phyloP scores from a whole-genome alignment of 2,329 filamentous ascomycete genomes.

The Talaromyces amestolkiae region DNA sequence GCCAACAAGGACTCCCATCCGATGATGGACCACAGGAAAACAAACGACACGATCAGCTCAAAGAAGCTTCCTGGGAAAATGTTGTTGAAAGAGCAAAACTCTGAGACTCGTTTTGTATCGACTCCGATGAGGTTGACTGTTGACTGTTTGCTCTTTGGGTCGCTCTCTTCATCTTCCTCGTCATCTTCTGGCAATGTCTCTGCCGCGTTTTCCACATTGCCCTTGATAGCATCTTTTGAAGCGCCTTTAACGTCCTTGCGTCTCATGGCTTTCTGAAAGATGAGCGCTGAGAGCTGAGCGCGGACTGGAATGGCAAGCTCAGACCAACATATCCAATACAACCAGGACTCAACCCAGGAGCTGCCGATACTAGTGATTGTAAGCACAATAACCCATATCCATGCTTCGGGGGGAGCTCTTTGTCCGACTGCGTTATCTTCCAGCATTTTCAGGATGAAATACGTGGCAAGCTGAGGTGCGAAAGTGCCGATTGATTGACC shows the following conservation, averaged over 20 bases:
- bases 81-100: slow-evolving; percentile 66
- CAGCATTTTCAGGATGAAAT: slow-evolving; percentile 63
- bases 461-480: slow-evolving; percentile 65
- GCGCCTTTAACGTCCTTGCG: slow-evolving; percentile 70
- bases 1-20: slow-evolving; percentile 68
- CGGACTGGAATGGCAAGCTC: slow-evolving; percentile 63
- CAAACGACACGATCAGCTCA: slow-evolving; percentile 64
- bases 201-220: slow-evolving; percentile 38
- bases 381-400: slow-evolving; percentile 64
- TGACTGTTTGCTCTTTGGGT: slow-evolving; percentile 65
- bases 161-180: slow-evolving; percentile 47
- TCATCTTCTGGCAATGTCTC: slow-evolving; percentile 37
- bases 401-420: slow-evolving; percentile 54
- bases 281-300: slow-evolving; percentile 65
- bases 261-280: slow-evolving; percentile 72
- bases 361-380: slow-evolving; percentile 56
- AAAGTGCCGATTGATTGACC: slow-evolving; percentile 59
- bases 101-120: slow-evolving; percentile 66
- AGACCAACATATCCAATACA: slow-evolving; percentile 63
- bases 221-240: slow-evolving; percentile 42
- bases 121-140: slow-evolving; percentile 78
- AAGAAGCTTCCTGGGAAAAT: slow-evolving; percentile 62
- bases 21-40: slow-evolving; percentile 64
- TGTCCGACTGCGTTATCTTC: slow-evolving; percentile 54
- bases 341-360: slow-evolving; percentile 60